Base-by-base conservation (phyloP, 805 yeast species). In the Starmerella sirachaensis region DNA sequence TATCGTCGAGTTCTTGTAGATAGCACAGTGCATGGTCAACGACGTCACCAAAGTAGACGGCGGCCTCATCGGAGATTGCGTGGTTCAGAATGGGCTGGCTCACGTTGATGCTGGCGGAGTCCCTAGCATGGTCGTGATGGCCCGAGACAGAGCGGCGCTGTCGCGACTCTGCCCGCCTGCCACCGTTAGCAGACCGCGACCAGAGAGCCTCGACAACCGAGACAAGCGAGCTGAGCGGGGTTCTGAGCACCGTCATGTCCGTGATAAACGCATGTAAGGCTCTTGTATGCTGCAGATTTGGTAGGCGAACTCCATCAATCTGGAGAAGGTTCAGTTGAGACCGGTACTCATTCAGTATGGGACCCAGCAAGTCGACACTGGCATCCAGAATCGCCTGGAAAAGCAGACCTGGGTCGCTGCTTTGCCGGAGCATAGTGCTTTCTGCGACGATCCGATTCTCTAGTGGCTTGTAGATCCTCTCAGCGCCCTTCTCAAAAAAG, bases 341-440 rank as follows among this genome's bases (percentile, higher is more conserved):
- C 22, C 66, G 62, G 47, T 74, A 74, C 3, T 73, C 76, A 0
- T 70, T 58, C 17, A 72, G 55, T 11, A 74, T 69, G 3, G 77
- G 77, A 38, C 64, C 64, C 3, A 69, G 54, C 31, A 70, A 56
- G 47, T 74, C 79, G 10, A 73, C 75, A 11, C 65, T 56, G 2
- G 74, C 64, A 49, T 74, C 79, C 9, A 74, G 47, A 5, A 74
- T 60, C 2, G 74, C 70, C 45, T 74, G 76, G 13, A 72, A 58
- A 22, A 74, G 55, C 5, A 70, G 61, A 0, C 73, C 65, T 0
- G 76, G 59, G 49, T 72, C 76, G 40, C 67, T 61, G 0, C 74
- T 63, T 23, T 66, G 68, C 35, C 76, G 54, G 19, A 74, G 48
- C 25, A 71, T 55, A 0, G 78, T 69, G 24, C 64, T 61, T 4